These are phyloP conservation scores for Anisodus acutangulus DNA, from an alignment of 257 asterid species.

Conservation along the genomic window DNA sequence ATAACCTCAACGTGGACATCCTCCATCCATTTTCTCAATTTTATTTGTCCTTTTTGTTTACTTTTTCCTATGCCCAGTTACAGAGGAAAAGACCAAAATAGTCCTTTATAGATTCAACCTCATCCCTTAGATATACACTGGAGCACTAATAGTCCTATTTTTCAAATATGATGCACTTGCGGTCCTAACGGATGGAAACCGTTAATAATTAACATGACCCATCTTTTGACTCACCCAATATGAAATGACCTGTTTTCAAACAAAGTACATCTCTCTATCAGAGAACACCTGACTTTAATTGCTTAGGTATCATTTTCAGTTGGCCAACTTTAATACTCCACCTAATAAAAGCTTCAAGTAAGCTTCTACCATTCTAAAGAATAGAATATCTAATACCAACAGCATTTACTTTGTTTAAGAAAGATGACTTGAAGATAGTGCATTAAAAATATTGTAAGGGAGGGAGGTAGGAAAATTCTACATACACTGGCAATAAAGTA, in stretches of 20 bases:
- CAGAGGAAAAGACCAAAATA: background rate
- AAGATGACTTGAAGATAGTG: too few species aligned
- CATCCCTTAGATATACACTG: too few species aligned
- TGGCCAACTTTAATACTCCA: background rate
- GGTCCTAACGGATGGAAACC: background rate
- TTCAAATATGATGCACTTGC: background rate
- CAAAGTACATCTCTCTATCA: background rate
- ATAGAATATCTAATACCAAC: background rate
- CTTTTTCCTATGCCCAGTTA: background rate
- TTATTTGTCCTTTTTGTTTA: background rate
- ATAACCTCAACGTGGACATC: background rate
- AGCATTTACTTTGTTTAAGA: background rate
- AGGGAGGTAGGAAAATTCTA: too few species aligned
- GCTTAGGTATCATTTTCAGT: background rate
- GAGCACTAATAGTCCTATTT: too few species aligned
- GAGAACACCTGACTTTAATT: background rate
- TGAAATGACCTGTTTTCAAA: background rate
- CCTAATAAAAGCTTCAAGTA: background rate
- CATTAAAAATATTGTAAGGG: too few species aligned
- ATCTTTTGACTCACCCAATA: background rate
- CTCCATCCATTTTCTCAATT: background rate
- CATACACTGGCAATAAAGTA: too few species aligned
- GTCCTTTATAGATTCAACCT: background rate
- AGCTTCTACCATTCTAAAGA: background rate
- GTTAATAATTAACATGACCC: background rate